Conservation (phyloP, 768 basidiomycete genomes). For the Trametes meyenii region DNA sequence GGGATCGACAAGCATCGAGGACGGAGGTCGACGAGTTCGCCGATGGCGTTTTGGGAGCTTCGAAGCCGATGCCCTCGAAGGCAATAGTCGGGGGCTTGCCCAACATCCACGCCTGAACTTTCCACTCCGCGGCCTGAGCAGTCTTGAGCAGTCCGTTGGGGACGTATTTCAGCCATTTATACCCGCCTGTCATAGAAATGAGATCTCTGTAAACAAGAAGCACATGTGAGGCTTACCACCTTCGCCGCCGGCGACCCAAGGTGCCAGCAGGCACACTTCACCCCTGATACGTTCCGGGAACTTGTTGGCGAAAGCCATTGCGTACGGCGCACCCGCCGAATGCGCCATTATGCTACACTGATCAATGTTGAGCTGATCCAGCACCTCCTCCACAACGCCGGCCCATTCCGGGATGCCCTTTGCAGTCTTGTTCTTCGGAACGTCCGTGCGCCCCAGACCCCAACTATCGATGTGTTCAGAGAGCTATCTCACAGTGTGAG, state of each 20-base stretch:
- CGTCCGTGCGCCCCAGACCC: constrained; percentile 90
- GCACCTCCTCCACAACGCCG: constrained; percentile 84
- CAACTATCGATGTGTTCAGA: constrained; percentile 53
- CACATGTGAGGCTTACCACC: constrained; percentile 58
- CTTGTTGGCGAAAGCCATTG: constrained; percentile 82
- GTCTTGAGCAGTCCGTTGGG: constrained; percentile 92
- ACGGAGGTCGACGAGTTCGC: constrained; percentile 18
- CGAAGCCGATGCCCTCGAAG: constrained; percentile 86
- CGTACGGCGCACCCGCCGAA: constrained; percentile 94
- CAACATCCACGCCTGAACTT: constrained; percentile 94
- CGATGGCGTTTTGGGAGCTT: constrained; percentile 27
- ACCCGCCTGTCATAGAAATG: constrained; percentile 56
- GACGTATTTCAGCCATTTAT: constrained; percentile 97
- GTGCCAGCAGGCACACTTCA: constrained; percentile 86
- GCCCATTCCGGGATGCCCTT: constrained; percentile 92
- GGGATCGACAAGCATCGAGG: constrained; percentile 10
- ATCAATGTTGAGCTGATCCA: constrained; percentile 75
- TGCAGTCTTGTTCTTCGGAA: constrained; percentile 60
- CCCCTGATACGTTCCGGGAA: constrained; percentile 77
- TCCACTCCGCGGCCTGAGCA: constrained; percentile 97
- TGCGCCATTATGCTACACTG: constrained; percentile 92
- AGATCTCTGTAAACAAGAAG: not conserved
- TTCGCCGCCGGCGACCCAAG: constrained; percentile 95
- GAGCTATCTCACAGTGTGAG: not conserved
- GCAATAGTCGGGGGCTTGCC: constrained; percentile 90